These are phyloP conservation scores for Tricholoma saponaceum DNA, from an alignment of 768 basidiomycete species.

Conservation along the genomic window DNA sequence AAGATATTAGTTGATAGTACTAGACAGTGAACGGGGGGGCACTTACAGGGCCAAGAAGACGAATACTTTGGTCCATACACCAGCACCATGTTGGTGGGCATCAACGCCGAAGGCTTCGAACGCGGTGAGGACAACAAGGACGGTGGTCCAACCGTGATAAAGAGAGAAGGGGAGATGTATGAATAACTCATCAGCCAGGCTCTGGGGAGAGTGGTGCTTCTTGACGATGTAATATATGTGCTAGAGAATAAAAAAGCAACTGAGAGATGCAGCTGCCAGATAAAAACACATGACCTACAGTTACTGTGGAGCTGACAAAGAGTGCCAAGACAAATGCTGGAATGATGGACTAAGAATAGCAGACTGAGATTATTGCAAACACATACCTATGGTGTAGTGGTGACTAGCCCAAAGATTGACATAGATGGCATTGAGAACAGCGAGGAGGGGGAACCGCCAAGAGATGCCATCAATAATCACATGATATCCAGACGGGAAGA, in stretches of 20 bases:
- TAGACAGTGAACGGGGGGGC: neutral
- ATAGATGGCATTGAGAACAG: conserved; percentile 83
- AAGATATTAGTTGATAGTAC: conserved; percentile 4
- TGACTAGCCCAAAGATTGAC: conserved; percentile 81
- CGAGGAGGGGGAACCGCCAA: conserved; percentile 91
- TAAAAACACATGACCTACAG: conserved; percentile 25
- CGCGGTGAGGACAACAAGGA: conserved; percentile 74
- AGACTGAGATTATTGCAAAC: conserved; percentile 6
- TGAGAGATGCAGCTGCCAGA: conserved; percentile 24
- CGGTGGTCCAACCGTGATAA: conserved; percentile 91
- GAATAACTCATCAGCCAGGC: conserved; percentile 74
- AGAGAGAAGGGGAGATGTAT: conserved; percentile 95
- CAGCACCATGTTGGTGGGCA: conserved; percentile 54
- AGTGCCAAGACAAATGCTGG: conserved; percentile 84
- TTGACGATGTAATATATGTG: conserved; percentile 96
- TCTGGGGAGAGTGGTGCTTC: conserved; percentile 70
- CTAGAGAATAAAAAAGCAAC: conserved; percentile 42
- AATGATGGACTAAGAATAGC: neutral
- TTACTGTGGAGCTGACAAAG: conserved; percentile 73
- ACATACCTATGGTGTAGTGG: conserved; percentile 63
- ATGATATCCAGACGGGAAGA: conserved; percentile 71
- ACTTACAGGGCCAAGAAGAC: conserved; percentile 87
- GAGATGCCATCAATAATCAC: conserved; percentile 83
- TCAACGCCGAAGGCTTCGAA: conserved; percentile 91
- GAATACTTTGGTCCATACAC: conserved; percentile 91